Conservation (phyloP, 2,329 filamentous ascomycete genomes). For the Ophiostoma sp. region DNA sequence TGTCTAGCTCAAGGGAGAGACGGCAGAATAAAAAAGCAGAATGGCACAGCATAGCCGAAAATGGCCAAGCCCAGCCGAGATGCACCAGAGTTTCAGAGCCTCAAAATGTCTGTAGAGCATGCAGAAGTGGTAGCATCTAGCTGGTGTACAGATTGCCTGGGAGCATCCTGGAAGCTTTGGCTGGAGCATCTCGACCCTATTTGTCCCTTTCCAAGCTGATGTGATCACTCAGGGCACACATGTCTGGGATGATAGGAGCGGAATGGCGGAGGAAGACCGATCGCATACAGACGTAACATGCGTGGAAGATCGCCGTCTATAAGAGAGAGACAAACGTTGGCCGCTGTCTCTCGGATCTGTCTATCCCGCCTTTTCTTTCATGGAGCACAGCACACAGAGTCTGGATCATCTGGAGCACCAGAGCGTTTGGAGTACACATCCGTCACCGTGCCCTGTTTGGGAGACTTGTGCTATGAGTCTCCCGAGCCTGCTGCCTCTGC, state of each 20-base stretch:
- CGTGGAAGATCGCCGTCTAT: not conserved
- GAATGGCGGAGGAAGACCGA: slow-evolving; percentile 1
- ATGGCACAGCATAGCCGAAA: not conserved
- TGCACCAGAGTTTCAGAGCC: not conserved
- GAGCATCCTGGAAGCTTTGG: not conserved
- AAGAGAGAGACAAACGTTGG: not conserved
- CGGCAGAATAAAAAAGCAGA: not conserved
- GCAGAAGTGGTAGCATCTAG: not conserved
- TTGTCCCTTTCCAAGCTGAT: not conserved
- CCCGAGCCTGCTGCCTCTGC: not conserved
- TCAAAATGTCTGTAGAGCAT: not conserved
- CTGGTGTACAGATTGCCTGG: not conserved
- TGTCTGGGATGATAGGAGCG: slow-evolving; percentile 1
- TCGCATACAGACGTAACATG: not conserved
- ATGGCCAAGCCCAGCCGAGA: not conserved
- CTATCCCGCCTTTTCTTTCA: not conserved
- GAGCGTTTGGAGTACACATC: not conserved
- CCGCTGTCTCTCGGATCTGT: not conserved
- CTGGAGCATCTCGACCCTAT: not conserved
- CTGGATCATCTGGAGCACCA: not conserved
- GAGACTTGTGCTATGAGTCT: not conserved
- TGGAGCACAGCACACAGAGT: not conserved
- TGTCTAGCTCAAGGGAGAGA: not conserved
- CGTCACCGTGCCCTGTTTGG: not conserved
- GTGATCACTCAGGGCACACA: not conserved